Conservation (phyloP, 164 flowering plant genomes). For the Vitis labrusca region DNA sequence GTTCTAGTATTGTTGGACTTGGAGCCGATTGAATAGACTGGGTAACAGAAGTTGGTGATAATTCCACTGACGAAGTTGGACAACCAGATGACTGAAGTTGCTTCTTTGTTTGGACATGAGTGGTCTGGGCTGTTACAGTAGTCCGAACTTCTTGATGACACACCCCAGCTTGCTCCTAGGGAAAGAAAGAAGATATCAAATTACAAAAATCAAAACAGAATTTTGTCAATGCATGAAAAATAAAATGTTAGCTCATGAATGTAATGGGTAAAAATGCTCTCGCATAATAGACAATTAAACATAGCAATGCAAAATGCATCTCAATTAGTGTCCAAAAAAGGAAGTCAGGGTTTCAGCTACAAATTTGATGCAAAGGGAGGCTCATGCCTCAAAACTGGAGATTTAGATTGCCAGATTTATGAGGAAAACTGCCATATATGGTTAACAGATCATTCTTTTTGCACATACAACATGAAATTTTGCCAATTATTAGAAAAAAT, state of each 20-base stretch:
- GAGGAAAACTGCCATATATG: no score
- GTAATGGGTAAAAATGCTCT: not conserved
- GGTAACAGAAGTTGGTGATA: constrained; percentile 39
- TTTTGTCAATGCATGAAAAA: not conserved
- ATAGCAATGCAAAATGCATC: not conserved
- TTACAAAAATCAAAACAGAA: not conserved
- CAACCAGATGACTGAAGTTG: constrained; percentile 23
- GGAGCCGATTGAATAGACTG: constrained; percentile 34
- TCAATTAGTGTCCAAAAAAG: not conserved
- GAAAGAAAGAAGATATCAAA: not conserved
- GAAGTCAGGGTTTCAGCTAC: not conserved
- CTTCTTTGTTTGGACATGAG: constrained; percentile 27
- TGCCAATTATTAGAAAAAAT: no score
- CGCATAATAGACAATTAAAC: not conserved
- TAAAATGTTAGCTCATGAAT: not conserved
- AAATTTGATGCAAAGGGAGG: not conserved
- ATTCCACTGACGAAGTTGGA: constrained; percentile 31
- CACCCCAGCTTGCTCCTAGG: constrained; percentile 34
- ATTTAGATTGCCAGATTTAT: not conserved
- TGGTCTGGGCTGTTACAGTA: constrained; percentile 28
- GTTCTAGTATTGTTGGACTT: constrained; percentile 30
- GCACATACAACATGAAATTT: no score
- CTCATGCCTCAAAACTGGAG: not conserved
- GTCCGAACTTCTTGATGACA: constrained; percentile 34
- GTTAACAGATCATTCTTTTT: no score